Evolutionary conservation across 805 yeast genomes (phyloP), one percentile per base, ranked within the genome.

Genomic region (baker's yeast (Saccharomyces cerevisiae)): DNA sequence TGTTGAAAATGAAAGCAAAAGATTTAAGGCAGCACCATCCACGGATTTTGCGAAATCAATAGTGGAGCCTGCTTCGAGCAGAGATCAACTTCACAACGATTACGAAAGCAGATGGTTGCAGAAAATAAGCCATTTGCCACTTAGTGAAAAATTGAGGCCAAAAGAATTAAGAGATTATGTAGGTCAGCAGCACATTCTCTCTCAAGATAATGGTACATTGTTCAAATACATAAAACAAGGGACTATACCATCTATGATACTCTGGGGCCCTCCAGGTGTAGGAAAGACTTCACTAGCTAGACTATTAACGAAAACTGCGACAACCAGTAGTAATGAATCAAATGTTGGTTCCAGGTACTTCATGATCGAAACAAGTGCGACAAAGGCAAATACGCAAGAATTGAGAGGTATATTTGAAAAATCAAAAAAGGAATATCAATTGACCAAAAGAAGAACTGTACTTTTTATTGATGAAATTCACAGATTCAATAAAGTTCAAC

Each of bases 191-290:
- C 96, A 91, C 70, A 70, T 94, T 2, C 74, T 92, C 4, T 85
- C 87, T 0, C 70, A 72, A 1, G 61, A 68, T 9, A 73, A 76
- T 6, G 96, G 97, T 0, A 73, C 84, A 2, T 71, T 92, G 2
- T 72, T 82, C 28, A 83, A 83, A 48, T 87, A 87, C 56, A 75
- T 91, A 1, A 76, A 78, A 41, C 71, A 78, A 21, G 70, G 85
- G n/a, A 73, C 76, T 49, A 73, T 87, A 6, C 97, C 97, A 0
- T 89, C 97, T 0, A 77, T 94, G 82, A 82, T 94, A 1, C 71
- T 94, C 4, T 87, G 94, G 87, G 99, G 99, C 0, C 96, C 96
- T 0, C 96, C 97, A 1, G 99, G 99, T 0, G 91, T 89, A 2
- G 92, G 76, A 0, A 94, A 94, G 66, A 94, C 99, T 0, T 85